Evolutionary conservation across 352 stramenopile genomes (phyloP), one percentile per base, ranked within the genome.

Genomic region (Pythium aquatile): DNA sequence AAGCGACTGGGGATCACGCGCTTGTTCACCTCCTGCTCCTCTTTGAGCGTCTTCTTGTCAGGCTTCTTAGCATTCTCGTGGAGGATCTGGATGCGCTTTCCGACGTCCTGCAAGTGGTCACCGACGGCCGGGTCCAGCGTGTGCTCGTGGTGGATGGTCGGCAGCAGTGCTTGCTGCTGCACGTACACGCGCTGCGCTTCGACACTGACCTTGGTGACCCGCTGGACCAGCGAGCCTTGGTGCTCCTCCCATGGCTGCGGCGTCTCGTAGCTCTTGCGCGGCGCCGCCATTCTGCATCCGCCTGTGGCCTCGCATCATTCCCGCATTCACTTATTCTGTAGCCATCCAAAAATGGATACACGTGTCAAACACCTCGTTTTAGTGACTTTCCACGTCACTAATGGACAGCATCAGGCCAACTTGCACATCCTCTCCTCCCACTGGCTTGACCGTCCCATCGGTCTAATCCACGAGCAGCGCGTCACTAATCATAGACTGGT

Each of bases 41-140:
- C 42, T 32, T 65, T 64, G 9, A 66, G 69, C 20, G 67, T 53
- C 26, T 59, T 57, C 44, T 75, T 85, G 40, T 74, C 69, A 3
- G 68, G 63, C 35, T 58, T 66, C 55, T 76, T 76, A 2, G 70
- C 76, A 2, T 79, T 73, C 46, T 83, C 77, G n/a, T 76, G 66
- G 49, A 92, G 61, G 24, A 91, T 76, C 44, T 78, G 64, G 54
- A 86, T 74, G 24, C 74, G 77, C 3, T 76, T 74, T 1, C 85
- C 83, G 16, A 94, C 75, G 35, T 91, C 75, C 28, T 85, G 76
- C 44, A 94, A 58, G 55, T 88, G 83, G 48, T 81, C 70, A 3
- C 58, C 69, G 14, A 58, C 63, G 28, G 51, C 68, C 4, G 75
- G 71, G 47, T 88, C 72, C 40, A 75, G 30, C 10, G 49, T 51